These are phyloP conservation scores for Aspergillus ibericus DNA, from an alignment of 2,329 filamentous ascomycete species.

Conservation along the genomic window DNA sequence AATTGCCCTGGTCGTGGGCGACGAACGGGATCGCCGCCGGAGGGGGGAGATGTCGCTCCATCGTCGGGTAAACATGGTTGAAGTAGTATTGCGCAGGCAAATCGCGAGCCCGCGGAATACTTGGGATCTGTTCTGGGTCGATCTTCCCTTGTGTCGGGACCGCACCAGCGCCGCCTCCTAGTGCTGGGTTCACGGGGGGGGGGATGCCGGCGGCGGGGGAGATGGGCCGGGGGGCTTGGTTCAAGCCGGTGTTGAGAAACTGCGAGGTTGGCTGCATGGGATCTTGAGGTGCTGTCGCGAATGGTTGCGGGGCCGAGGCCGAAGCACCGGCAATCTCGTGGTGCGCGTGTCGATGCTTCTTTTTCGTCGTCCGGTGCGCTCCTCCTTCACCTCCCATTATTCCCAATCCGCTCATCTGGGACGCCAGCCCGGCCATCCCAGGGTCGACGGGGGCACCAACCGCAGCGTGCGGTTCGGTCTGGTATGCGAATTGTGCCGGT, in stretches of 20 bases:
- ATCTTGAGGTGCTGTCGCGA: conserved; percentile 54
- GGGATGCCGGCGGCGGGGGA: conserved; percentile 30
- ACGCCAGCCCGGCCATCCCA: conserved; percentile 45
- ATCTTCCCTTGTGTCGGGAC: conserved; percentile 72
- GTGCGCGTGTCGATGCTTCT: conserved; percentile 93
- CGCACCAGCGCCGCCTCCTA: conserved; percentile 53
- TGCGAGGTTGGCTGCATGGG: conserved; percentile 54
- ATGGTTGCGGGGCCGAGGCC: conserved; percentile 56
- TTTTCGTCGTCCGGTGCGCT: conserved; percentile 59
- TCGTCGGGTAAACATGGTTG: conserved; percentile 86
- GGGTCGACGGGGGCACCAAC: conserved; percentile 30
- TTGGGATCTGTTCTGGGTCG: conserved; percentile 89
- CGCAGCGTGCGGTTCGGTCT: conserved; percentile 26
- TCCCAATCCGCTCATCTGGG: conserved; percentile 77
- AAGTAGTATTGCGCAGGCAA: conserved; percentile 79
- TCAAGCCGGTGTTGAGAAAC: conserved; percentile 60
- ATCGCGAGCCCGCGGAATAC: conserved; percentile 83
- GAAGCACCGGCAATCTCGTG: conserved; percentile 76
- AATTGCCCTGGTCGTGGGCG: conserved; percentile 93
- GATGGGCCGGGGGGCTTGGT: conserved; percentile 34
- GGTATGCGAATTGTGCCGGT: conserved; percentile 29
- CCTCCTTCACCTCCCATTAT: conserved; percentile 55
- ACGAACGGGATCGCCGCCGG: conserved; percentile 86
- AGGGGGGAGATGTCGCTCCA: conserved; percentile 89
- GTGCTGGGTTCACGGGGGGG: conserved; percentile 47